Conservation (phyloP, 176 grass and related monocot genomes). For the Typha latifolia region DNA sequence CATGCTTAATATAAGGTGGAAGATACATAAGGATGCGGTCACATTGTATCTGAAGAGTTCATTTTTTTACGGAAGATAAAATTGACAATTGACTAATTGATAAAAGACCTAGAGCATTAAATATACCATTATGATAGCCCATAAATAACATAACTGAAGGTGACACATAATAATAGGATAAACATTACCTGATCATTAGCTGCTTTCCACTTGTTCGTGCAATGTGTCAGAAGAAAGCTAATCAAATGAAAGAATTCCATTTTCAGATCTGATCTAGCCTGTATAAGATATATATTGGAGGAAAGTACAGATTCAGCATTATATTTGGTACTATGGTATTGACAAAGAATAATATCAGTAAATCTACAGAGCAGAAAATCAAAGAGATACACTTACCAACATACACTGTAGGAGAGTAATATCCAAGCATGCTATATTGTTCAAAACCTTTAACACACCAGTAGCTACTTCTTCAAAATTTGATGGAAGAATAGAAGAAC, state of each 20-base stretch:
- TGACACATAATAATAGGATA: not conserved
- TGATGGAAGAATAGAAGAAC: constrained; percentile 74
- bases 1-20: too few relatives aligned
- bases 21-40: too few relatives aligned
- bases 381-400: constrained; percentile 55
- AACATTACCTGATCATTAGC: constrained; percentile 68
- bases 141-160: not conserved
- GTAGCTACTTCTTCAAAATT: constrained; percentile 99
- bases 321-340: constrained; percentile 4
- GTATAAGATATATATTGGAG: constrained; percentile 18
- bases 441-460: constrained; percentile 94
- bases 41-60: too few relatives aligned
- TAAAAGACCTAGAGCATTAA: too few relatives aligned
- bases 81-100: too few relatives aligned
- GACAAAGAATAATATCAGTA: not conserved
- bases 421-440: constrained; percentile 83
- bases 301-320: not conserved
- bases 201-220: constrained; percentile 87
- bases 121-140: not conserved
- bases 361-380: constrained; percentile 1
- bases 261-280: constrained; percentile 95
- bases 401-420: constrained; percentile 88
- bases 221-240: constrained; percentile 95
- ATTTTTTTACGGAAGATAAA: too few relatives aligned
- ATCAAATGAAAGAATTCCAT: constrained; percentile 99